Evolutionary conservation across 257 asterid genomes (phyloP).

Genomic region (Ajuga chamaepitys): DNA sequence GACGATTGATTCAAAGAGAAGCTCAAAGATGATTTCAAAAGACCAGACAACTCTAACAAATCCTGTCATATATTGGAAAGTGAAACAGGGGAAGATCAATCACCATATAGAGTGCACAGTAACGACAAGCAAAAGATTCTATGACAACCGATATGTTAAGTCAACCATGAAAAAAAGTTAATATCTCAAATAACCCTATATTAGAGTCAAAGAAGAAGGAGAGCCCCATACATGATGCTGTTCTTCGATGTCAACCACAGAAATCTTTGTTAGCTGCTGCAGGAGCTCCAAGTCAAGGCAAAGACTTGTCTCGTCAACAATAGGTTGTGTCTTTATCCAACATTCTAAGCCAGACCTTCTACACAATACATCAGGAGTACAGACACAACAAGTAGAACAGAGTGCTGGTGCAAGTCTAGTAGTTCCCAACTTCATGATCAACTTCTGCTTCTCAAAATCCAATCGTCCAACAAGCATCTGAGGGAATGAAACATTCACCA

Average conservation of each 20-base stretch:
- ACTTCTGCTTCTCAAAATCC: slow-evolving; percentile 50
- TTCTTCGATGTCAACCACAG: slow-evolving; percentile 38
- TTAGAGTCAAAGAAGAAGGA: not conserved
- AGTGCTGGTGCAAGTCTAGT: slow-evolving; percentile 20
- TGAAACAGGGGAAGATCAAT: slow-evolving; percentile 1
- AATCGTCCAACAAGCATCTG: slow-evolving; percentile 60
- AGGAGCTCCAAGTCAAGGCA: slow-evolving; percentile 61
- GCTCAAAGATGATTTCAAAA: slow-evolving; percentile 38
- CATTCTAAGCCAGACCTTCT: slow-evolving; percentile 37
- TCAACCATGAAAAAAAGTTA: not conserved
- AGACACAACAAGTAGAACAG: slow-evolving; percentile 50
- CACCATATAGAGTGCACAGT: not conserved
- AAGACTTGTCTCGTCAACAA: slow-evolving; percentile 66
- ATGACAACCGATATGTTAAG: slow-evolving; percentile 1
- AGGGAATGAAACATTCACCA: slow-evolving; percentile 7
- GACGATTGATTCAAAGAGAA: slow-evolving; percentile 59
- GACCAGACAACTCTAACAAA: slow-evolving; percentile 35
- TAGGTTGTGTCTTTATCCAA: slow-evolving; percentile 57
- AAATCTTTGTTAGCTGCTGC: slow-evolving; percentile 41
- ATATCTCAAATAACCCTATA: not conserved
- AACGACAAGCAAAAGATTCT: not conserved
- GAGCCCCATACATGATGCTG: slow-evolving; percentile 36
- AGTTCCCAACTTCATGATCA: slow-evolving; percentile 24
- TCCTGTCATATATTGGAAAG: slow-evolving; percentile 37
- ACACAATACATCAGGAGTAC: slow-evolving; percentile 46